These are phyloP conservation scores for Coniochaeta sp. DNA, from an alignment of 2,329 filamentous ascomycete species.

Conservation along the genomic window DNA sequence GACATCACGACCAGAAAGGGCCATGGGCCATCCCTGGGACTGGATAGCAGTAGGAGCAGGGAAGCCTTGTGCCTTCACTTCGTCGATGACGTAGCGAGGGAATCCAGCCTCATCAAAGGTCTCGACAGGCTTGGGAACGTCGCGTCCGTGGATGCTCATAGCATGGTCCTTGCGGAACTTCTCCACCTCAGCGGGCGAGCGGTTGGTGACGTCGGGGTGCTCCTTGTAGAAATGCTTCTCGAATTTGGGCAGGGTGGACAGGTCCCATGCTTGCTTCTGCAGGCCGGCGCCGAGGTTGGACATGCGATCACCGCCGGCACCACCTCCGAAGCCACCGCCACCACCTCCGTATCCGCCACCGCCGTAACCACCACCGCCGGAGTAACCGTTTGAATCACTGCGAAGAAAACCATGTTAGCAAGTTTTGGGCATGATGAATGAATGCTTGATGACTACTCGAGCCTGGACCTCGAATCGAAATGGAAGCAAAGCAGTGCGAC, in stretches of 20 bases:
- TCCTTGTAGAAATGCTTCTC: slow-evolving; percentile 99
- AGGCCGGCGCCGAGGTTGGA: slow-evolving; percentile 79
- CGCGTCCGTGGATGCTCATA: slow-evolving; percentile 71
- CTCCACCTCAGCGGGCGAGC: slow-evolving; percentile 73
- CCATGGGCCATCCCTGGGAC: slow-evolving; percentile 98
- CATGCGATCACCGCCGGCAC: slow-evolving; percentile 85
- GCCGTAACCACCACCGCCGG: slow-evolving; percentile 30
- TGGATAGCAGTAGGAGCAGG: slow-evolving; percentile 90
- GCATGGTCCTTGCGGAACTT: slow-evolving; percentile 80
- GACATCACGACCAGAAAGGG: slow-evolving; percentile 92
- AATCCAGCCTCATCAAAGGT: slow-evolving; percentile 98
- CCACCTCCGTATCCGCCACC: slow-evolving; percentile 29
- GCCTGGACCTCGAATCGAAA: too few relatives aligned
- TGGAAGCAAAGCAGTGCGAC: slow-evolving; percentile 1
- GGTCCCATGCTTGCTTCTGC: slow-evolving; percentile 84
- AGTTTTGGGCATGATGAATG: not conserved
- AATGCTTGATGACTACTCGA: not conserved
- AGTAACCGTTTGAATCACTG: slow-evolving; percentile 24
- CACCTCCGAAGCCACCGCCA: slow-evolving; percentile 26
- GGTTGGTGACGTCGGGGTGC: slow-evolving; percentile 66
- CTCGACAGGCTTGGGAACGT: slow-evolving; percentile 90
- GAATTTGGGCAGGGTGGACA: slow-evolving; percentile 80
- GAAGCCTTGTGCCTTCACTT: slow-evolving; percentile 98
- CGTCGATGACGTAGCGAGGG: slow-evolving; percentile 93
- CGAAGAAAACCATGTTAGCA: slow-evolving; percentile 8